phyloP scores from a whole-genome alignment of 441 rosid genomes.

The Manihot esculenta region DNA sequence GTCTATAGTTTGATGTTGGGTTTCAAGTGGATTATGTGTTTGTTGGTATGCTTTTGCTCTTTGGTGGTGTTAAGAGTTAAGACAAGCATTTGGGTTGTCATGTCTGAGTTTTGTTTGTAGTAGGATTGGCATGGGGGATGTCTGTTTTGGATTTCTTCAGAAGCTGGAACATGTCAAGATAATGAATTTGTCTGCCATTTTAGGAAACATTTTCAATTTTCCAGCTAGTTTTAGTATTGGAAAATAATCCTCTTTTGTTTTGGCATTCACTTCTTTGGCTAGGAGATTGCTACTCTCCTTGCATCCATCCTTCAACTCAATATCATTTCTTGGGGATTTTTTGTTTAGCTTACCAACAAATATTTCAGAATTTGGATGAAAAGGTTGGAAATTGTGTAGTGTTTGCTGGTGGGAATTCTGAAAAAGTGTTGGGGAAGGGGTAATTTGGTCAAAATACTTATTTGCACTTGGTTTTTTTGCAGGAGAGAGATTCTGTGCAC shows the following conservation, averaged over 20 bases:
- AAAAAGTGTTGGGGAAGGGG: constrained; percentile 4
- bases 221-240: neutral
- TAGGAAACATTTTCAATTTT: constrained; percentile 9
- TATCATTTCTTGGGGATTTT: too few species aligned
- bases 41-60: constrained; percentile 12
- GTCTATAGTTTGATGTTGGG: constrained; percentile 2
- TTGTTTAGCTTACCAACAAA: too few species aligned
- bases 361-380: too few species aligned
- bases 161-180: neutral
- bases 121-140: neutral
- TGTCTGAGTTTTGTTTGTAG: constrained; percentile 9
- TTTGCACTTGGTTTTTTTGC: constrained; percentile 23
- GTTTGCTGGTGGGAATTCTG: neutral
- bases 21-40: constrained; percentile 7
- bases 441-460: constrained; percentile 15
- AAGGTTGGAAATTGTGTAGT: neutral
- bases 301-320: too few species aligned
- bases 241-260: neutral
- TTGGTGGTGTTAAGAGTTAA: constrained; percentile 3
- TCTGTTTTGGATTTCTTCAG: neutral
- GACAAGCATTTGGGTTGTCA: constrained; percentile 20
- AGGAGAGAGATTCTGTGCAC: constrained; percentile 59
- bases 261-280: neutral
- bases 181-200: constrained; percentile 11
- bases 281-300: too few species aligned